Evolutionary conservation across 768 basidiomycete genomes (phyloP), one percentile per base, ranked within the genome.

Genomic region (Lactarius hatsudake): DNA sequence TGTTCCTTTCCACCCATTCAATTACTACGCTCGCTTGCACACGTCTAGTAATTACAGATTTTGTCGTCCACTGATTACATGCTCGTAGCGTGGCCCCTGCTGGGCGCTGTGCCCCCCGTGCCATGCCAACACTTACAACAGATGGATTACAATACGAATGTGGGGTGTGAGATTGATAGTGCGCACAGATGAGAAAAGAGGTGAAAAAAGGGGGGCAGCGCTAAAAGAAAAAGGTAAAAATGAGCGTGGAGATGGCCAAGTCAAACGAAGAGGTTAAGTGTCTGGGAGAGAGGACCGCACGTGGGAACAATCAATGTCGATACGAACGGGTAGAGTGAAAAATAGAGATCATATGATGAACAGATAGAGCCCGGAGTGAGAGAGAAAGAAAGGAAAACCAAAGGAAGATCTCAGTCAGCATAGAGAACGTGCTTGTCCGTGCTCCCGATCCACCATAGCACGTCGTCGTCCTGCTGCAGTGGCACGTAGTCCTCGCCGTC

Each of bases 371-470:
- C 40, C 42, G n/a, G n/a, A 48, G 20, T n/a, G n/a, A 36, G 45
- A 36, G 26, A 38, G 30, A 45, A 7, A 30, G 32, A 57, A 45
- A 20, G 28, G 58, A 18, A 63, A 60, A 15, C 30, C 23, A 40
- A 56, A 59, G 7, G 42, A 8, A 51, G 38, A 30, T 56, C 45
- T 80, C 72, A 92, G 72, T 89, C 89, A 59, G 92, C 91, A 72
- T 88, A 94, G 71, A 95, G 79, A 57, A 94, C 85, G 75, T 93
- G 88, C 76, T 91, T 93, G 68, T 94, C 91, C 40, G 91, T 87
- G 58, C 81, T 82, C 68, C 87, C 86, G 76, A 95, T 80, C 93
- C 93, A 95, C 32, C 80, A 79, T 65, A 84, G 81, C 66, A 94
- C 78, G 57, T 87, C 86, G 9, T 79, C 80, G 73, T 94, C 89